Evolutionary conservation across 1,139 yeast genomes (phyloP), one percentile per base, ranked within the genome.

Genomic region (Scheffersomyces insectosa): DNA sequence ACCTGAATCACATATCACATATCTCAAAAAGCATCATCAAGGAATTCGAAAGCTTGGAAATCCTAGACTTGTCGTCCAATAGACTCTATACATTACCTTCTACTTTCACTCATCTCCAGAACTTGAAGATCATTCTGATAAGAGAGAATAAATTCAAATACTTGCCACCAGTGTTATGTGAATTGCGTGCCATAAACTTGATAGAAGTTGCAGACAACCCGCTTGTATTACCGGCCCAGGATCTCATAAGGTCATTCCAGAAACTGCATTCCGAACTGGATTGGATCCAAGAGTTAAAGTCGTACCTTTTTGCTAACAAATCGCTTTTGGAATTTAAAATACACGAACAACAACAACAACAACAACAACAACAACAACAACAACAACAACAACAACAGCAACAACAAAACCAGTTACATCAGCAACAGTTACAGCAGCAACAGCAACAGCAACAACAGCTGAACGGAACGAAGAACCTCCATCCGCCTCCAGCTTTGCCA

Each of bases 191-290:
- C 42, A 70, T 88, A 41, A 75, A 78, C 46, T 76, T 85, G 41
- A 67, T 88, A n/a, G 93, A 86, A 56, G 70, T 85, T 4, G 82
- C 80, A n/a, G 81, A 77, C 32, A 87, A 88, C 51, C 89, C 90
- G 1, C 70, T 87, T 41, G 58, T 75, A 2, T 54, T 74, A 43
- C 86, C 88, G 0, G 71, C 84, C 4, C 33, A 56, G 14, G 77
- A 72, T 12, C 46, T 60, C 9, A 59, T 75, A 40, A 63, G 54
- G 47, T 61, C 49, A 36, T 72, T 60, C 48, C 79, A 59, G 47
- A 64, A 63, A 41, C 73, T 67, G 44, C 58, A 62, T 31, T 63
- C 72, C 11, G 78, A 77, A 20, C 62, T 66, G 2, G 86, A 81
- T 44, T 83, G 87, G 80, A 68, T 83, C 3, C 72, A 69, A 7